Evolutionary conservation across 106 monocot genomes (phyloP).

Genomic region (Allium fistulosum): DNA sequence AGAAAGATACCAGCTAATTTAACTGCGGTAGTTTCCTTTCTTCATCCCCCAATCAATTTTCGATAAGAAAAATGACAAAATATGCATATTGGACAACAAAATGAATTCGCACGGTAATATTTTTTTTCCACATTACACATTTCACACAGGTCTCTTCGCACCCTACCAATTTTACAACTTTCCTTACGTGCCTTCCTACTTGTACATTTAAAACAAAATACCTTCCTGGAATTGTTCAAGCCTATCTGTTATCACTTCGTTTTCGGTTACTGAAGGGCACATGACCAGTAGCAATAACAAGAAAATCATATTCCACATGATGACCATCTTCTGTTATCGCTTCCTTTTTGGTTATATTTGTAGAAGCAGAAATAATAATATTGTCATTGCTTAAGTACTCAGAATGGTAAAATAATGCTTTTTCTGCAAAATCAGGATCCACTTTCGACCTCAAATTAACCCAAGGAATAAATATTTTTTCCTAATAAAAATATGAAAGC

Average conservation of each 20-base stretch:
- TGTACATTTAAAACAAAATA: background rate
- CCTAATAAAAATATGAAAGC: slow-evolving; percentile 1
- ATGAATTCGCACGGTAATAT: too few relatives aligned
- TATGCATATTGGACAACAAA: too few relatives aligned
- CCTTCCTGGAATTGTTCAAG: slow-evolving; percentile 37
- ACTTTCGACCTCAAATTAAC: slow-evolving; percentile 46
- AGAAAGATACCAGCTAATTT: too few relatives aligned
- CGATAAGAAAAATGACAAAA: too few relatives aligned
- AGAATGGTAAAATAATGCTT: slow-evolving; percentile 31
- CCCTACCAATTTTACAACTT: too few relatives aligned
- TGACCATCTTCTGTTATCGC: slow-evolving; percentile 19
- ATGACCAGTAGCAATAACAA: slow-evolving; percentile 54
- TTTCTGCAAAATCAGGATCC: slow-evolving; percentile 41
- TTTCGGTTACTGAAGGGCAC: background rate
- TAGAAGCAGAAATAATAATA: slow-evolving; percentile 20
- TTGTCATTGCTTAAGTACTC: slow-evolving; percentile 31
- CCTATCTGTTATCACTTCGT: too few relatives aligned
- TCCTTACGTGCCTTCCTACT: too few relatives aligned
- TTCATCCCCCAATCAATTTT: too few relatives aligned
- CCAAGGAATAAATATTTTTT: slow-evolving; percentile 72
- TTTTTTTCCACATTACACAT: too few relatives aligned
- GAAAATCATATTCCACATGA: slow-evolving; percentile 18
- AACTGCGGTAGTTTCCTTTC: too few relatives aligned
- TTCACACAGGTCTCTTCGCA: too few relatives aligned
- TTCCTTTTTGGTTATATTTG: slow-evolving; percentile 19